Conservation (phyloP, 108 stramenopile genomes). For the Nitzschia inconspicua region DNA sequence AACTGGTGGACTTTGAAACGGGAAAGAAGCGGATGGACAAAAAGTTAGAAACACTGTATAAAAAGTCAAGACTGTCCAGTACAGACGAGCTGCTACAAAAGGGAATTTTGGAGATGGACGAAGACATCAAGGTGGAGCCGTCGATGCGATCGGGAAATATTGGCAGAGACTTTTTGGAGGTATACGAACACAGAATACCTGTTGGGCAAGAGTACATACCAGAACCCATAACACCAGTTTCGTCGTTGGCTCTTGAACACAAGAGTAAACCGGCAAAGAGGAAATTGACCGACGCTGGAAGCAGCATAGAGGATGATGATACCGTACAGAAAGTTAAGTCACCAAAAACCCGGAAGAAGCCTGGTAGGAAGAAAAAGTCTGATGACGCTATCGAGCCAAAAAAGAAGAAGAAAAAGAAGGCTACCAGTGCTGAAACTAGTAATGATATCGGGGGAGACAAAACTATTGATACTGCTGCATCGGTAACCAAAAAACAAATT, state of each 20-base stretch:
- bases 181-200: conserved; percentile 9
- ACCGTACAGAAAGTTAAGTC: conserved; percentile 10
- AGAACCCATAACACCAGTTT: not conserved
- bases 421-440: not conserved
- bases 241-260: no score
- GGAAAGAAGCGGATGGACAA: conserved; percentile 27
- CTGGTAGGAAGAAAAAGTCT: not conserved
- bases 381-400: not conserved
- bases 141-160: conserved; percentile 25
- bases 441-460: not conserved
- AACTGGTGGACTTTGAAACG: conserved; percentile 27
- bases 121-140: conserved; percentile 32
- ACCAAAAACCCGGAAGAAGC: not conserved
- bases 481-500: not conserved
- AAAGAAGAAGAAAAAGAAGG: conserved; percentile 11
- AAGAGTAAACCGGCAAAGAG: conserved; percentile 1
- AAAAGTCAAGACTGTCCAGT: conserved; percentile 7
- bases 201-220: conserved; percentile 1
- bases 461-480: not conserved
- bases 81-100: conserved; percentile 2
- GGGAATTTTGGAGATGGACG: conserved; percentile 33
- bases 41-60: not conserved
- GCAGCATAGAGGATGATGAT: conserved; percentile 7
- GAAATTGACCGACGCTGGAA: not conserved
- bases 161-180: conserved; percentile 23